Evolutionary conservation across 1,284 basidiomycete species (phyloP).

Genomic region (Ceratobasidium theobromae): DNA sequence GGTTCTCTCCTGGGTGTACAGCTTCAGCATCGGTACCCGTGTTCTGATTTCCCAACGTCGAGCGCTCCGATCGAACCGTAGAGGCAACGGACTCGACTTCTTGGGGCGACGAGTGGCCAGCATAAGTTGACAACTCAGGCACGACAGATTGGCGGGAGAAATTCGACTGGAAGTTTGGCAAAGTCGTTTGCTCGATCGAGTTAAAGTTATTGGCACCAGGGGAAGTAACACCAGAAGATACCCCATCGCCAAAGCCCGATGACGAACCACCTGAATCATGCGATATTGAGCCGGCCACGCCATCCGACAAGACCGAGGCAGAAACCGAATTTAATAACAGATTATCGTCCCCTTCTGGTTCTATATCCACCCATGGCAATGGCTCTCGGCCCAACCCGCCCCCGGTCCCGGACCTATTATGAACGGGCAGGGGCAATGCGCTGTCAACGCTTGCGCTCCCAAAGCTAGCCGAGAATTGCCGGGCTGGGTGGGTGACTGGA

Average conservation of each 20-base stretch:
- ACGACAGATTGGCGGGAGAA: too few relatives aligned
- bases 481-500: background rate
- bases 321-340: background rate
- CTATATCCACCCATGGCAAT: constrained; percentile 21
- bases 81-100: background rate
- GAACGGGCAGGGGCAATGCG: background rate
- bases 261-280: background rate
- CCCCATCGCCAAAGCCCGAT: too few relatives aligned
- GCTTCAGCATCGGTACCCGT: too few relatives aligned
- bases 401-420: background rate
- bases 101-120: background rate
- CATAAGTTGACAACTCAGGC: background rate
- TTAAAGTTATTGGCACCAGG: too few relatives aligned
- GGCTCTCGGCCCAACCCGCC: background rate
- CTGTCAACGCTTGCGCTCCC: constrained; percentile 24
- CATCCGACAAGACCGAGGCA: background rate
- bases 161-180: too few relatives aligned
- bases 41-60: too few relatives aligned
- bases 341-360: background rate
- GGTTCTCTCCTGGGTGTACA: too few relatives aligned
- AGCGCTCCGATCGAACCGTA: too few relatives aligned
- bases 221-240: too few relatives aligned
- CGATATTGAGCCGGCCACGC: background rate
- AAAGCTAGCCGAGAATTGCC: background rate
- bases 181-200: too few relatives aligned